Evolutionary conservation across 768 basidiomycete genomes (phyloP).

Genomic region (Agrocybe praecox): DNA sequence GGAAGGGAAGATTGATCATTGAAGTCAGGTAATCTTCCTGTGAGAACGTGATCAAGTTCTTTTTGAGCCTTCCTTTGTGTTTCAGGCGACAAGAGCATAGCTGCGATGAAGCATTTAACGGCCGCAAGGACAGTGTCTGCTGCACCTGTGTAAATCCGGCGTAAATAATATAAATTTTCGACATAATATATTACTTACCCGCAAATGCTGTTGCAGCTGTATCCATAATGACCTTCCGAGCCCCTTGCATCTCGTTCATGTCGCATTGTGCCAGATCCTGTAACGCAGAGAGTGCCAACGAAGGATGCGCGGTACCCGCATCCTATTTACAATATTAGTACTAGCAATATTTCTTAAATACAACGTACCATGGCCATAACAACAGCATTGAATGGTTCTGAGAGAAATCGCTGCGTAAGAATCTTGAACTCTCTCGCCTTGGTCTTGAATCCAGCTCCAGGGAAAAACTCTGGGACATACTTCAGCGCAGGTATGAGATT

Average conservation of each 20-base stretch:
- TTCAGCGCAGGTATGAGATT: conserved; percentile 32
- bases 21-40: conserved; percentile 14
- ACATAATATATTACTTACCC: background rate
- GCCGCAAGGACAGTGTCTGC: conserved; percentile 16
- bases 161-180: background rate
- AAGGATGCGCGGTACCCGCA: background rate
- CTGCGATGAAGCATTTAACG: conserved; percentile 15
- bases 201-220: conserved; percentile 5
- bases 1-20: conserved; percentile 14
- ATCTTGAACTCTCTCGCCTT: conserved; percentile 37
- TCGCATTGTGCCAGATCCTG: background rate
- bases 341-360: no score
- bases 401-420: conserved; percentile 33
- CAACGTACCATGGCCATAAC: conserved; percentile 34
- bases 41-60: conserved; percentile 17
- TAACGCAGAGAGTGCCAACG: background rate
- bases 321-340: conserved; percentile 1
- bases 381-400: conserved; percentile 35
- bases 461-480: conserved; percentile 47
- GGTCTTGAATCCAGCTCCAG: conserved; percentile 46
- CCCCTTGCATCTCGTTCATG: conserved; percentile 1
- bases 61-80: conserved; percentile 15
- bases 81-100: conserved; percentile 11
- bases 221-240: background rate
- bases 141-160: conserved; percentile 4